Conservation (phyloP, 345 rosid genomes). For the Eucalyptus erythrocorys region DNA sequence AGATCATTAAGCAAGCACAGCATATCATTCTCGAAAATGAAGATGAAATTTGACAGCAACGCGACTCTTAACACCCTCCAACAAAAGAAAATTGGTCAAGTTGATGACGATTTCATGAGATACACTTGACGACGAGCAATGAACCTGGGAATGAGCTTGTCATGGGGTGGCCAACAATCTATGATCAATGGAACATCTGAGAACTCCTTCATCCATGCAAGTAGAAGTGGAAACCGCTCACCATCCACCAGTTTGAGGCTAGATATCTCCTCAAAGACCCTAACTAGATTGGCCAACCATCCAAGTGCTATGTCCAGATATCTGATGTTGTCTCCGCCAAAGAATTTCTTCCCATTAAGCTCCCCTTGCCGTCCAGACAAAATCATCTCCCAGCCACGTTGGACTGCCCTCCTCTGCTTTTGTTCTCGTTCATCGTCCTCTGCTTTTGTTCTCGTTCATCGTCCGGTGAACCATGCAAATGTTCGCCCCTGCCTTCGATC, state of each 20-base stretch:
- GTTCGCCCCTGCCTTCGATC: neutral
- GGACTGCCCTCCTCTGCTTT: neutral
- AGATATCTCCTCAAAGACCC: neutral
- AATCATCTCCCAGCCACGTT: neutral
- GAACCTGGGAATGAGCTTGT: neutral
- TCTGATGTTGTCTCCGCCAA: neutral
- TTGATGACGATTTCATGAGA: rapidly evolving
- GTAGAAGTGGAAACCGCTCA: neutral
- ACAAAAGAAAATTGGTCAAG: neutral
- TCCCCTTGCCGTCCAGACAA: neutral
- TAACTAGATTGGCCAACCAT: neutral
- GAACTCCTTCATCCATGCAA: neutral
- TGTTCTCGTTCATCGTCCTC: no score
- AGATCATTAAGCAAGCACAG: neutral
- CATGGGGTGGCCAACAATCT: neutral
- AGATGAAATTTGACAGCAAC: neutral
- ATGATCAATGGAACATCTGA: neutral
- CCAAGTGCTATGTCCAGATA: neutral
- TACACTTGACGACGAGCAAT: neutral
- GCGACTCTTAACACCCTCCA: neutral
- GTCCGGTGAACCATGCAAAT: rapidly evolving
- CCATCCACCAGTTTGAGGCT: neutral
- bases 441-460: neutral
- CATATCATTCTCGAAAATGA: neutral
- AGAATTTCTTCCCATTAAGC: neutral